Conservation (phyloP, 208 protist genomes). For the Crithidia bombi region DNA sequence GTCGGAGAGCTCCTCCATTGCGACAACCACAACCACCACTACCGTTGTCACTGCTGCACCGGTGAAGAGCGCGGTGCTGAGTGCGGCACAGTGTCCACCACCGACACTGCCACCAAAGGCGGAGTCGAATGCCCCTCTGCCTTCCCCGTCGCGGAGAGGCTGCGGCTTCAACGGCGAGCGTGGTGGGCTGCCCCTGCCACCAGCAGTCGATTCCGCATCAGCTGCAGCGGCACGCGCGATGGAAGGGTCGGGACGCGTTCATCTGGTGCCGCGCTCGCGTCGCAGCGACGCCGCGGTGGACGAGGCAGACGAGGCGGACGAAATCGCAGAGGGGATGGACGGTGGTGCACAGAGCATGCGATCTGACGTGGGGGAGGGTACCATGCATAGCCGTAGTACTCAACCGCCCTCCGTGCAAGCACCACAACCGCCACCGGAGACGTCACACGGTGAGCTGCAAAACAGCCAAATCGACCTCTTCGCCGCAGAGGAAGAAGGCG, state of each 20-base stretch:
- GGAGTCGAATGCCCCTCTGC: background rate
- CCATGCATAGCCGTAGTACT: background rate
- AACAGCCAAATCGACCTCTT: constrained; percentile 43
- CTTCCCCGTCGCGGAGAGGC: background rate
- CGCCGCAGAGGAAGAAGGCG: constrained; percentile 33
- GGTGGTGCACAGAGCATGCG: background rate
- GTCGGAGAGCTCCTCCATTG: constrained; percentile 29
- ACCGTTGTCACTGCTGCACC: constrained; percentile 2
- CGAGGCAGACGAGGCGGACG: background rate
- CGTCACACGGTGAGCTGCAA: background rate
- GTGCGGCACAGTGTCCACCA: background rate
- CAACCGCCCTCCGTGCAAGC: background rate
- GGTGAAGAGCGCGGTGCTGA: background rate
- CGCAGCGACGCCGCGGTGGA: background rate
- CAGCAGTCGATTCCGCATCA: background rate
- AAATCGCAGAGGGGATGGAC: background rate
- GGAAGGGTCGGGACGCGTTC: background rate
- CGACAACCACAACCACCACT: constrained; percentile 13
- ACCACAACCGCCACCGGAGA: background rate
- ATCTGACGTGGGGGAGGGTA: background rate
- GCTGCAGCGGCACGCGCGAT: background rate
- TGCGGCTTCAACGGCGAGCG: background rate
- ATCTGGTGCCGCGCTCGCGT: background rate
- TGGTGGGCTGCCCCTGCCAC: background rate
- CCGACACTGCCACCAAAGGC: background rate